phyloP scores from a whole-genome alignment of 305 asterid species.

The Lippia alba region DNA sequence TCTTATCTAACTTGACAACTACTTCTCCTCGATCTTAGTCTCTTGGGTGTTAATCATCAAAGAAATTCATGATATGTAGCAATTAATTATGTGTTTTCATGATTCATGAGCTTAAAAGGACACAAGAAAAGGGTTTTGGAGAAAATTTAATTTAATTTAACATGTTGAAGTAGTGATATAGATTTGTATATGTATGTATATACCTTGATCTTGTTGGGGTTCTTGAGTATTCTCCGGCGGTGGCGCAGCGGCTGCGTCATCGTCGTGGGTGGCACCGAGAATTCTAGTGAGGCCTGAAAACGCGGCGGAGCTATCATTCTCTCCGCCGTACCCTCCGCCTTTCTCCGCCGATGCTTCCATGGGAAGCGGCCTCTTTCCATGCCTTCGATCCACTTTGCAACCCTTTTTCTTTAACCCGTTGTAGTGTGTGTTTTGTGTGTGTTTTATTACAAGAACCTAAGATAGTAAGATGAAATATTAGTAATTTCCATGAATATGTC shows the following conservation, averaged over 20 bases:
- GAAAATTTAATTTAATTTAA: too few species aligned
- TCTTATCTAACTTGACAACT: conserved; percentile 18
- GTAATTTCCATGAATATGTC: conserved; percentile 1
- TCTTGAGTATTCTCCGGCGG: conserved; percentile 33
- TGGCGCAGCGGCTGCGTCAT: conserved; percentile 6
- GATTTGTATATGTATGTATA: too few species aligned
- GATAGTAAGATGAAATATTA: not conserved
- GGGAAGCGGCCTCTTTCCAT: conserved; percentile 61
- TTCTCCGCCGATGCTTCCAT: conserved; percentile 53
- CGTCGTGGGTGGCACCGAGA: conserved; percentile 30
- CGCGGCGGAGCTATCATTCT: conserved; percentile 27
- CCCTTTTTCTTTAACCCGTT: conserved; percentile 1
- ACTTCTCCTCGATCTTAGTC: not conserved
- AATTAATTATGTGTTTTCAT: too few species aligned
- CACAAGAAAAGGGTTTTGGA: not conserved
- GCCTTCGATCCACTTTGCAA: conserved; percentile 59
- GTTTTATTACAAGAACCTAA: not conserved
- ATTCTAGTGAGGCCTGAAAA: conserved; percentile 38
- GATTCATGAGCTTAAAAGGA: not conserved
- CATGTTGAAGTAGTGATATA: not conserved
- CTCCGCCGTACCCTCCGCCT: conserved; percentile 36
- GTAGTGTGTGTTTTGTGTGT: not conserved
- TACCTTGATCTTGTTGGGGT: conserved; percentile 46
- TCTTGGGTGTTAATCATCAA: too few species aligned
- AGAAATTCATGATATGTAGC: too few species aligned